Evolutionary conservation across 148 eudicot genomes (phyloP), one percentile per base, ranked within the genome.

Genomic region (Oxyria digyna): DNA sequence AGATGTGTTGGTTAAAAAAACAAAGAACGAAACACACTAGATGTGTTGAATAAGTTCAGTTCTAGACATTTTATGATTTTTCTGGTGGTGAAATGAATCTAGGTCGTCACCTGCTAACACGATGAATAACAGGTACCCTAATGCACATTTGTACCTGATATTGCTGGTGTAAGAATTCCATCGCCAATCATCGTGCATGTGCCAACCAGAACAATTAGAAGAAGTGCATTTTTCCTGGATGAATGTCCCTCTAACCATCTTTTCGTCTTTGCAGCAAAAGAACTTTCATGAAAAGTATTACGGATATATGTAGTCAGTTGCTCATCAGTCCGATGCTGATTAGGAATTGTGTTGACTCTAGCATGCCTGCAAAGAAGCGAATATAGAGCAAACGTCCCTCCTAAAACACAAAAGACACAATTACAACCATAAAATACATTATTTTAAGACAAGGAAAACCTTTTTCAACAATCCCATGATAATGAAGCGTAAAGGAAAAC

Each of bases 131-230:
- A 20, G 23, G 24, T 48, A 41, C 3, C 1, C 20, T 4, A 54
- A 54, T 54, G 62, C 32, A 54, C 62, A 18, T 54, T 24, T 52
- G 75, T 81, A 92, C 97, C 97, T 77, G 97, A 92, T 71, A 92
- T 92, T 68, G 94, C 93, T 42, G 97, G 96, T 74, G 97, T 92
- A 57, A 92, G 87, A 75, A 92, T 92, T 48, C 97, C 97, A 79
- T 92, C 97, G 23, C 97, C 97, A 64, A 92, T 85, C 33, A 89
- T 88, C 96, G 85, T 92, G 83, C 93, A 89, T 70, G 97, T 87
- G 62, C 96, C 97, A 42, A 83, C 86, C 24, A 92, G 87, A 74
- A 92, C 97, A 42, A 92, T 84, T 2, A 92, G 70, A 77, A 89
- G 97, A 77, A 92, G 91, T 8, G 77, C 76, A 68, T 79, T 87